phyloP scores from a whole-genome alignment of 306 rosid species.

The Trifolium dubium region DNA sequence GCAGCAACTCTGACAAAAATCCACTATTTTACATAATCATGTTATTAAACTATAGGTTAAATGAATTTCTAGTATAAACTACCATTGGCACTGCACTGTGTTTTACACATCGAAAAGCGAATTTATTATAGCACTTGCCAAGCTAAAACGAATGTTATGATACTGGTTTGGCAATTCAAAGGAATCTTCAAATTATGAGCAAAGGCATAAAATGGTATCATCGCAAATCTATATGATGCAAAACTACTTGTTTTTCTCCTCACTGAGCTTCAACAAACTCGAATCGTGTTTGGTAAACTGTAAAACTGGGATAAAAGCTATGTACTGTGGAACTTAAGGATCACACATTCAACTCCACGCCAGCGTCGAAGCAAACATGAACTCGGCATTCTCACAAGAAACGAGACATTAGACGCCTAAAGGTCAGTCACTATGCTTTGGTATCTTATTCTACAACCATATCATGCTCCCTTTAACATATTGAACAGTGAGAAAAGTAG shows the following conservation, averaged over 20 bases:
- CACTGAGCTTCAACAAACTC: slow-evolving; percentile 17
- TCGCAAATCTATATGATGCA: too few species aligned
- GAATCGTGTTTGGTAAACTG: not conserved
- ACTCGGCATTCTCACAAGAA: slow-evolving; percentile 8
- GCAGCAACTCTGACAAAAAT: slow-evolving; percentile 27
- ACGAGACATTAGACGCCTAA: slow-evolving; percentile 5
- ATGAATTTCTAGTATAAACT: too few species aligned
- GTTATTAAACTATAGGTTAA: slow-evolving; percentile 16
- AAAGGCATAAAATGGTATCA: too few species aligned
- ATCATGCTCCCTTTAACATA: slow-evolving; percentile 2
- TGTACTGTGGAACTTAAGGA: not conserved
- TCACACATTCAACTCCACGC: not conserved
- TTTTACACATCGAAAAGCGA: too few species aligned
- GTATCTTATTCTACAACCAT: slow-evolving; percentile 31
- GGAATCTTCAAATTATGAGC: too few species aligned
- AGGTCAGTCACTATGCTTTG: slow-evolving; percentile 3
- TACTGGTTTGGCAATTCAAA: too few species aligned
- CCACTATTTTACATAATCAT: slow-evolving; percentile 15
- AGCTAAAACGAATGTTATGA: too few species aligned
- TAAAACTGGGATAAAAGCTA: not conserved
- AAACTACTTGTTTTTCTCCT: not conserved
- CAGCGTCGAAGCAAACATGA: not conserved
- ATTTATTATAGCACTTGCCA: too few species aligned
- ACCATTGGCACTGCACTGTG: too few species aligned
- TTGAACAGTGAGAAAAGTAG: slow-evolving; percentile 29